Conservation (phyloP, 345 rosid genomes). For the Psidium friedrichsthalianum region DNA sequence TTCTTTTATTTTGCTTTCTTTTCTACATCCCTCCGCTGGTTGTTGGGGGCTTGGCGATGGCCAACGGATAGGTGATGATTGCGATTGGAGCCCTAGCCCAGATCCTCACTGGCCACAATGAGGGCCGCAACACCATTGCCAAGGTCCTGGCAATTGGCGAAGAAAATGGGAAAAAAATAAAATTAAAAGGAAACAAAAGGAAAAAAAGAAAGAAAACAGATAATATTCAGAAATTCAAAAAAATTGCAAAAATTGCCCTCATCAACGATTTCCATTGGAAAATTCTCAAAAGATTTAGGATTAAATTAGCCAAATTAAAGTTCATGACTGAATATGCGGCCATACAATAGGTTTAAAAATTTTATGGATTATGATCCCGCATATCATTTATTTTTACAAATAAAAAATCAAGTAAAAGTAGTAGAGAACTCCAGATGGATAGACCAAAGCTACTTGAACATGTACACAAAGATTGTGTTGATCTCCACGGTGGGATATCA, state of each 20-base stretch:
- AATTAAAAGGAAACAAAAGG: background rate
- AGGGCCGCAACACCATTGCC: background rate
- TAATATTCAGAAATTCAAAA: background rate
- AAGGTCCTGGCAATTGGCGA: rapidly evolving
- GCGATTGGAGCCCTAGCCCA: no score
- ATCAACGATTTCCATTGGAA: background rate
- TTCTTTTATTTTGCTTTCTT: no score
- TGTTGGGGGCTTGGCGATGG: no score
- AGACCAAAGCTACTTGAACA: background rate
- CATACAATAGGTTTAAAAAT: no score
- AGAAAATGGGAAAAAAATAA: background rate
- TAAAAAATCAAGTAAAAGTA: background rate
- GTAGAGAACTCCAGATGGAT: background rate
- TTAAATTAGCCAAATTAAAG: background rate
- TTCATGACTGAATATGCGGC: background rate
- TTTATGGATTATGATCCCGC: background rate
- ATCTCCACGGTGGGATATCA: background rate
- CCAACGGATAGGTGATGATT: no score
- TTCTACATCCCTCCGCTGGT: rapidly evolving
- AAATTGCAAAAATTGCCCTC: background rate
- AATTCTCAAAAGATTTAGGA: background rate
- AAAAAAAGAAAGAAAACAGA: background rate
- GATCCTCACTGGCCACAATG: no score
- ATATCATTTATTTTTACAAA: background rate
- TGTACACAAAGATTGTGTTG: background rate